A percentile compares a stretch with the other conserved stretches of the same genome.
These are phyloP conservation scores for Cucurbita moschata DNA, from an alignment of 306 rosid genomes.

Conservation along the genomic window DNA sequence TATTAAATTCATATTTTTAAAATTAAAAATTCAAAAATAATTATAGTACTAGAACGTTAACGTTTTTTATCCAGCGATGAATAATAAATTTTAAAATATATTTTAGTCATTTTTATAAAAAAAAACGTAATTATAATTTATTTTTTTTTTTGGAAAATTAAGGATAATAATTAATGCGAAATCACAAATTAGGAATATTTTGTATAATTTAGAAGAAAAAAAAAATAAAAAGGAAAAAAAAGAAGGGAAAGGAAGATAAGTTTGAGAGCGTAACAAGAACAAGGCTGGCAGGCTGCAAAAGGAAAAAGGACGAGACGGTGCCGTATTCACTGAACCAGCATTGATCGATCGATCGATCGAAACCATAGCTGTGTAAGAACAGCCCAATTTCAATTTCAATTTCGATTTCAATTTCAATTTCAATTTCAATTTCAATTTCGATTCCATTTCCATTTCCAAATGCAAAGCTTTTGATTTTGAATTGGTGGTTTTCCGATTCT, in stretches of 20 bases:
- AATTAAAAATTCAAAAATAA: no score
- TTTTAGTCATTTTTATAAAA: no score
- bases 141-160: no score
- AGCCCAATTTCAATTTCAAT: neutral
- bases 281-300: neutral
- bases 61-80: no score
- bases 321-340: neutral
- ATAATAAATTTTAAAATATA: no score
- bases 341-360: neutral
- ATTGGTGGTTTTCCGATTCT: conserved; percentile 28
- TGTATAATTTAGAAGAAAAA: neutral
- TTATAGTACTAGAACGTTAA: no score
- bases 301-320: neutral
- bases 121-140: no score
- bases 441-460: neutral
- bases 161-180: no score
- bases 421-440: neutral
- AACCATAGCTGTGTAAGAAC: neutral
- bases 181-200: no score
- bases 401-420: neutral
- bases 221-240: neutral
- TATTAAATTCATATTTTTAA: no score
- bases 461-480: conserved; percentile 2
- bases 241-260: neutral
- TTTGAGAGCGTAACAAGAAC: neutral